A percentile compares a stretch with the other conserved stretches of the same genome.
These are phyloP conservation scores for Arthrobotrys pseudoclavata DNA, from an alignment of 2,329 filamentous ascomycete genomes.

Conservation along the genomic window DNA sequence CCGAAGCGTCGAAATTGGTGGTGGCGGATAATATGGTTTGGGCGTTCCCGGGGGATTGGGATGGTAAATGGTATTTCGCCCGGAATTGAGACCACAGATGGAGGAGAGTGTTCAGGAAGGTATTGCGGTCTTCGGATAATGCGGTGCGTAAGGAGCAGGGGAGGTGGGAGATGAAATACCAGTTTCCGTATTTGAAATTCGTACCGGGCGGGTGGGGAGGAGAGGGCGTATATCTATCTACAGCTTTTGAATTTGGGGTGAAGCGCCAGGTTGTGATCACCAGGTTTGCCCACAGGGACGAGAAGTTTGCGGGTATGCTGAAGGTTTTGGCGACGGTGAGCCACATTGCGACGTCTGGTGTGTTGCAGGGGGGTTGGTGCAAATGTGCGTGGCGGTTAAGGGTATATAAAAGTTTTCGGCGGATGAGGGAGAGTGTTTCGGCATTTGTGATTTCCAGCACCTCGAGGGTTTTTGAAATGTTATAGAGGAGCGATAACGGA, in stretches of 20 bases:
- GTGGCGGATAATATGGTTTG: slow-evolving; percentile 1
- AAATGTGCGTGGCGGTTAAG: slow-evolving; percentile 2
- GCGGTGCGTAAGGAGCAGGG: neutral
- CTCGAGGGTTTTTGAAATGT: neutral
- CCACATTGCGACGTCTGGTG: slow-evolving; percentile 30
- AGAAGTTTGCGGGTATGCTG: slow-evolving; percentile 19
- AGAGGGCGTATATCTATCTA: slow-evolving; percentile 22
- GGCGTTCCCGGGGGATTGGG: neutral
- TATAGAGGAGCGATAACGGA: slow-evolving; percentile 15
- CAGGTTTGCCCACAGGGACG: slow-evolving; percentile 38
- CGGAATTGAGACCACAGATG: slow-evolving; percentile 25
- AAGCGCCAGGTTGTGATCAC: slow-evolving; percentile 33
- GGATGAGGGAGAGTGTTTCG: neutral
- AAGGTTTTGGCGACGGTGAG: slow-evolving; percentile 34
- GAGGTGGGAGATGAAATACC: slow-evolving; percentile 14
- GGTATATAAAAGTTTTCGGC: neutral
- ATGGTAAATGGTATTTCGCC: neutral
- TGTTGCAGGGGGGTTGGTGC: neutral
- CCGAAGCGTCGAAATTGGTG: neutral
- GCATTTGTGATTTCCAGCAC: neutral
- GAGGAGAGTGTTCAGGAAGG: neutral
- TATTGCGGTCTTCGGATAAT: neutral
- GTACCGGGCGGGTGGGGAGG: neutral
- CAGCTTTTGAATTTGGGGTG: neutral
- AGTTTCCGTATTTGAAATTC: slow-evolving; percentile 11